phyloP scores from a whole-genome alignment of 2,329 filamentous ascomycete genomes.

The Raffaelea arxii region DNA sequence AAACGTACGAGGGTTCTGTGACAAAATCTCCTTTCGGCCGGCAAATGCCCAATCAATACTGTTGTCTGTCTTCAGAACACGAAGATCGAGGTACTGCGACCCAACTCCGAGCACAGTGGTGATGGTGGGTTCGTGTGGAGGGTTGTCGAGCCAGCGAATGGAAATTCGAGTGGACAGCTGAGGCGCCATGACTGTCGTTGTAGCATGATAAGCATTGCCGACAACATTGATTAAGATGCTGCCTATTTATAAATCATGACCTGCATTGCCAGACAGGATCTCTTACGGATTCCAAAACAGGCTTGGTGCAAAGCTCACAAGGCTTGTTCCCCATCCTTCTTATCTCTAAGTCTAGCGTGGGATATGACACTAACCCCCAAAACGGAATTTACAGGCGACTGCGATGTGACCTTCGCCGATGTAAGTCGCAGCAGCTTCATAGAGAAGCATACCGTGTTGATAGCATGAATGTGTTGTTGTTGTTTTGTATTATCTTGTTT shows the following conservation, averaged over 20 bases:
- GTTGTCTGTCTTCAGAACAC: constrained; percentile 4
- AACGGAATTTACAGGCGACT: neutral
- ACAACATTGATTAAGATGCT: neutral
- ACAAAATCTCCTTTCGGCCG: constrained; percentile 3
- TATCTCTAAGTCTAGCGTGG: no score
- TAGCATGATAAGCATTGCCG: neutral
- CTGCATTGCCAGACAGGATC: neutral
- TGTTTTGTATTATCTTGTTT: no score
- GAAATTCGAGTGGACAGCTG: constrained; percentile 7
- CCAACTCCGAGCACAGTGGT: constrained; percentile 6
- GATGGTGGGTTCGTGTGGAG: constrained; percentile 1
- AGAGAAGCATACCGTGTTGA: no score
- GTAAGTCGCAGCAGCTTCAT: no score
- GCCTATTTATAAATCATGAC: neutral
- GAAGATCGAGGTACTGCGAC: constrained; percentile 6
- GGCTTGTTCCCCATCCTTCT: no score
- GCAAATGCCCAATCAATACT: constrained; percentile 8
- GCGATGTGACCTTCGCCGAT: no score
- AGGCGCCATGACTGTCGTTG: neutral
- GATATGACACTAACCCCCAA: no score
- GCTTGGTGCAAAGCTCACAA: no score
- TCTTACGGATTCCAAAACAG: neutral
- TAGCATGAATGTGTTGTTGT: no score
- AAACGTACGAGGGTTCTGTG: neutral
- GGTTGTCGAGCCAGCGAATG: constrained; percentile 7